Base-by-base conservation (phyloP, 1,139 yeast species). In the Hanseniaspora sp. region DNA sequence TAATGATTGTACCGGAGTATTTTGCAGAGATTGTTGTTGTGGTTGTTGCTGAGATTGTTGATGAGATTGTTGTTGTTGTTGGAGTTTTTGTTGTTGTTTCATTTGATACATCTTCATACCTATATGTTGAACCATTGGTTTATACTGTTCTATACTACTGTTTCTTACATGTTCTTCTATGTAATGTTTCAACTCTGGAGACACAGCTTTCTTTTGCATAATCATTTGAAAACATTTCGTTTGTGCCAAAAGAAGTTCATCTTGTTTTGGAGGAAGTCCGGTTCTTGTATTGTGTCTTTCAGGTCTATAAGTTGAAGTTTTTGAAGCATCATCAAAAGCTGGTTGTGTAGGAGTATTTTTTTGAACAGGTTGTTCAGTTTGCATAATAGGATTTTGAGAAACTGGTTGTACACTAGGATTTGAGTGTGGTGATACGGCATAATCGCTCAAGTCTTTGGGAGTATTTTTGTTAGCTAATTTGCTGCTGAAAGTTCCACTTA, bases 71-170 rank as follows among this genome's bases (percentile, higher is more conserved):
- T 54, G 58, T 11, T 45, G 56, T 29, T 56, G 60, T 45, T 58
- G 61, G 17, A 53, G 48, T 44, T 57, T 60, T 33, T 57, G 61
- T 44, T 56, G 57, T 37, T 57, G 63, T 44, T 44, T 51, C 17
- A 43, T 11, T 17, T 51, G 53, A 44, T 37, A 52, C 44, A 40
- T 46, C 46, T 47, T 43, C 54, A 34, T 46, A 46, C 54, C 48
- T 47, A 47, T 47, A 54, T 35, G 52, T 46, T 47, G 52, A 53
- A 44, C 52, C 56, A 49, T 23, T 47, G 42, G 48, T 55, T 38
- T 59, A 56, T 42, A 48, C 18, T 48, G 46, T 15, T 51, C 53
- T 13, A 51, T 31, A 6, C 48, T 29, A 15, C 44, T 43, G 5
- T 35, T 38, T 18, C 29, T 18, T 5, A 46, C 48, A 44, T 44